phyloP scores from a whole-genome alignment of 345 rosid species.

The Carallia brachiata region DNA sequence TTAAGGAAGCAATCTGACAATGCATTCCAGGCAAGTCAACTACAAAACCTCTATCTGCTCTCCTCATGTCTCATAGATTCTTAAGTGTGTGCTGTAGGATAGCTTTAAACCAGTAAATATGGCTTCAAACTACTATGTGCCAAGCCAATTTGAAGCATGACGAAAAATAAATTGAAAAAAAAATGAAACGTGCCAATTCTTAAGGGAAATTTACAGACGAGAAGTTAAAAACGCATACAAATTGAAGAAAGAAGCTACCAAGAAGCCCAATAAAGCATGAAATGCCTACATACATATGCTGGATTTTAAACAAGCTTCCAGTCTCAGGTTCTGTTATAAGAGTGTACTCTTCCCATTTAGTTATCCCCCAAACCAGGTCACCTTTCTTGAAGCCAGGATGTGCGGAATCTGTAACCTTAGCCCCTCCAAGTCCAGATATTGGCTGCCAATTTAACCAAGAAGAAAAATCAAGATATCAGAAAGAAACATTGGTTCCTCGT shows the following conservation, averaged over 20 bases:
- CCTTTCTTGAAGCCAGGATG: slow-evolving; percentile 14
- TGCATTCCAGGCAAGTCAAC: too few relatives aligned
- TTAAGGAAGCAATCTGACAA: too few relatives aligned
- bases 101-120: too few relatives aligned
- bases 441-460: slow-evolving; percentile 10
- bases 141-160: too few relatives aligned
- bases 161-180: too few relatives aligned
- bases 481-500: not conserved
- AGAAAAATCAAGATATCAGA: too few relatives aligned
- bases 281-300: slow-evolving; percentile 20
- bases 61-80: too few relatives aligned
- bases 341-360: slow-evolving; percentile 29
- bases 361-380: slow-evolving; percentile 25
- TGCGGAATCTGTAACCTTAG: slow-evolving; percentile 14
- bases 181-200: too few relatives aligned
- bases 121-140: too few relatives aligned
- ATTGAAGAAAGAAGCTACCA: slow-evolving; percentile 10
- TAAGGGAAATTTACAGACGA: not conserved
- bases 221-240: not conserved
- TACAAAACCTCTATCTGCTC: too few relatives aligned
- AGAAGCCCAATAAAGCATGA: slow-evolving; percentile 30
- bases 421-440: slow-evolving; percentile 19
- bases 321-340: slow-evolving; percentile 2
- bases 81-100: too few relatives aligned
- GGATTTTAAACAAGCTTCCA: slow-evolving; percentile 4